Base-by-base conservation (phyloP, 768 basidiomycete genomes). In the Amanita pallidorosea region DNA sequence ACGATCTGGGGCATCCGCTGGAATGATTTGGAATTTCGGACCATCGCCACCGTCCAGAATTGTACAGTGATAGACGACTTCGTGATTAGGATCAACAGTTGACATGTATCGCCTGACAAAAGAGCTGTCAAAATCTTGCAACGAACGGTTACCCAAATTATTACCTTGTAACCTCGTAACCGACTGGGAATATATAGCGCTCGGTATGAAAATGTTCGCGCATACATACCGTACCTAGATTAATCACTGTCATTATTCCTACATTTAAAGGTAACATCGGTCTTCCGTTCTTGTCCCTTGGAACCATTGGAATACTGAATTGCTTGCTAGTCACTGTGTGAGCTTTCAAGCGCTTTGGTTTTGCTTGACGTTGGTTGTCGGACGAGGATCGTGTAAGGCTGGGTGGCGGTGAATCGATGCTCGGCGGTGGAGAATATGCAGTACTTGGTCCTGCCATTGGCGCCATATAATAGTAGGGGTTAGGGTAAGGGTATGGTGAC, bases 181-280 rank as follows among this genome's bases (percentile, higher is more conserved):
- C 87, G 36, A 90, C 83, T 8, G 89, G 89, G 58, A 88, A 92
- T 55, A 92, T 91, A 61, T 91, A 91, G 47, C 89, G 71, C 62
- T 91, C 88, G 0, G 88, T 89, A 61, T 88, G 85, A 60, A 89
- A 91, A 61, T 89, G 85, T 55, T 89, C 86, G 27, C 85, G 73
- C 80, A 82, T 79, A 60, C 85, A 88, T 6, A 90, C 80, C 47
- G 80, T 77, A 2, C 89, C 89, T 0, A 92, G 70, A 53, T 60
- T 79, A 51, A 83, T 72, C 22, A 92, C 81, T 1, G 85, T 88
- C 85, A 91, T 89, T 61, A 91, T 90, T 29, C 89, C 89, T 15
- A 90, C 86, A 58, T 81, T 85, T 29, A 91, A 67, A 0, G 89
- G 89, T 5, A 92, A 66, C 65, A 85, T 74, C 0, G 88, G 87